Conservation (phyloP, 768 basidiomycete genomes). For the Auricularia sp. region DNA sequence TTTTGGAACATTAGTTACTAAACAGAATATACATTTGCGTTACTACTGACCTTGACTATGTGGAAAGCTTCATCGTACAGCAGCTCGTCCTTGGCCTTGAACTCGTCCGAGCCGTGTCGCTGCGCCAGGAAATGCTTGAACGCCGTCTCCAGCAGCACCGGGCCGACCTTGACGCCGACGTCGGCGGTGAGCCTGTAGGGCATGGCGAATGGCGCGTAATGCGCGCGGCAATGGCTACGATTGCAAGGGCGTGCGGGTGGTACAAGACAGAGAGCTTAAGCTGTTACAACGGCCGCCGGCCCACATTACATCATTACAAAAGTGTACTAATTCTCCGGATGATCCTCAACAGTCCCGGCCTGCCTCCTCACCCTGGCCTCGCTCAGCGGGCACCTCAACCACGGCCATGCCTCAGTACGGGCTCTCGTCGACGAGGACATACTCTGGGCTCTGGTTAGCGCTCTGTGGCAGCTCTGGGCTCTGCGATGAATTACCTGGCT, state of each 20-base stretch:
- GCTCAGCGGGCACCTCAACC: background rate
- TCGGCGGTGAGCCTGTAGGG: background rate
- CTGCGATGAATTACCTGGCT: background rate
- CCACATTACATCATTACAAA: background rate
- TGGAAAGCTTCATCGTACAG: conserved; percentile 75
- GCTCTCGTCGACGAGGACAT: background rate
- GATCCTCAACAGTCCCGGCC: background rate
- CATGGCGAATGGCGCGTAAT: background rate
- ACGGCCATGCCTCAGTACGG: background rate
- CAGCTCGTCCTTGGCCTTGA: conserved; percentile 46
- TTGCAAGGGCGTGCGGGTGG: background rate
- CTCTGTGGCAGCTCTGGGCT: background rate
- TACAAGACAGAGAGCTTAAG: background rate
- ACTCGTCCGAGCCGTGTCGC: background rate
- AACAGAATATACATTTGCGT: background rate
- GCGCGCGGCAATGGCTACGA: background rate
- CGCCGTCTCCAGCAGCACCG: background rate
- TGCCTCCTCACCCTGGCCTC: background rate
- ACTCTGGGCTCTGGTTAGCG: background rate
- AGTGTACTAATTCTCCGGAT: background rate
- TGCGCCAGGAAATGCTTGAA: background rate
- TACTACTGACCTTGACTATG: conserved; percentile 53
- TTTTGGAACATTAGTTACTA: background rate
- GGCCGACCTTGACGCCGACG: conserved; percentile 1
- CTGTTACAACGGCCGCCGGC: background rate